A percentile compares a stretch with the other conserved stretches of the same genome.
phyloP scores from a whole-genome alignment of 23 red algal species.

The Pyropia yezoensis region DNA sequence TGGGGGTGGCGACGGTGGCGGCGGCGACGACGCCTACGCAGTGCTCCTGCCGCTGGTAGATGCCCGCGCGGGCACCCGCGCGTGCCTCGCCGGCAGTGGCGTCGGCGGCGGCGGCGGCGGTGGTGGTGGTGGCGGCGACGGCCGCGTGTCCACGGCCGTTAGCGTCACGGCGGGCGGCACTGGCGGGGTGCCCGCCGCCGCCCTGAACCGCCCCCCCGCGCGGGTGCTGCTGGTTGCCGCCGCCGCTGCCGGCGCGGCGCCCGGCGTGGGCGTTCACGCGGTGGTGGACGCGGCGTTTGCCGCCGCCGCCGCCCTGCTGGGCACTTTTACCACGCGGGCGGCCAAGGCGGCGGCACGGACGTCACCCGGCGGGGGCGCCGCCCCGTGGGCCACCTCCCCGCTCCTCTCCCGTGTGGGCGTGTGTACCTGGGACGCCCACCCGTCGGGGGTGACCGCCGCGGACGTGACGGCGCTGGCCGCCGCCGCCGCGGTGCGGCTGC shows the following conservation, averaged over 20 bases:
- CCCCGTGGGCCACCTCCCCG: background rate
- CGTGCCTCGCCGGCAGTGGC: slow-evolving; percentile 20
- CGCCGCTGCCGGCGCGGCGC: background rate
- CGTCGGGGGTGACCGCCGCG: slow-evolving; percentile 6
- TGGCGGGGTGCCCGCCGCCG: background rate
- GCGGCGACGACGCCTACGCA: background rate
- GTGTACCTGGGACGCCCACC: slow-evolving; percentile 56
- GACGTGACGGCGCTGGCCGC: slow-evolving; percentile 2
- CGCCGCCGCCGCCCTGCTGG: background rate
- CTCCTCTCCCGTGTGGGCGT: slow-evolving; percentile 15
- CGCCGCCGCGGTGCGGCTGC: slow-evolving; percentile 2
- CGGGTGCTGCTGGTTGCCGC: background rate
- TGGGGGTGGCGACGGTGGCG: too few relatives aligned
- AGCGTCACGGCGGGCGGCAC: background rate
- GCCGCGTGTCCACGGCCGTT: background rate
- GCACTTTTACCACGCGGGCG: too few relatives aligned
- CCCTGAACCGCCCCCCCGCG: slow-evolving; percentile 4
- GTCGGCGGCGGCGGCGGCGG: slow-evolving; percentile 8
- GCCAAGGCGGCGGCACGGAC: background rate
- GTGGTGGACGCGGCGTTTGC: slow-evolving; percentile 3
- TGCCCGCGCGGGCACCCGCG: slow-evolving; percentile 5
- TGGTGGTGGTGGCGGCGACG: slow-evolving; percentile 16
- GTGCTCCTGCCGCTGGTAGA: slow-evolving; percentile 26
- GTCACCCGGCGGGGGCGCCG: background rate
- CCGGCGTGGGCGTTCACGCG: slow-evolving; percentile 14